Evolutionary conservation across 306 rosid species (phyloP).

Genomic region (Cicer bijugum): DNA sequence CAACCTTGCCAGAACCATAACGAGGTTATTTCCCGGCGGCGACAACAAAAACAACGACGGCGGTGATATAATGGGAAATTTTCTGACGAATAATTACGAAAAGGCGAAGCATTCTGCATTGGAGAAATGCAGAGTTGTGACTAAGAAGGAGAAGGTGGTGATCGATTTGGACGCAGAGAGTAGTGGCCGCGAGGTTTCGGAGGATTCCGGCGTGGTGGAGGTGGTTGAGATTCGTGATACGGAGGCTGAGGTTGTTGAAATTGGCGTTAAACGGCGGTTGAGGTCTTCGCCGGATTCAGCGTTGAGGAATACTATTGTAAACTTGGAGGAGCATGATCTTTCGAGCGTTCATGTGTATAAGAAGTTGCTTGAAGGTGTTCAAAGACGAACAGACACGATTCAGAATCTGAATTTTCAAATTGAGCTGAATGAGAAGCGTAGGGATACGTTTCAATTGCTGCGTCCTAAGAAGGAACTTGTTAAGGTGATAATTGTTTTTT

Average conservation of each 20-base stretch:
- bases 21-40: constrained; percentile 13
- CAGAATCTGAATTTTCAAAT: constrained; percentile 57
- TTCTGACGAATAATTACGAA: constrained; percentile 11
- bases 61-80: constrained; percentile 50
- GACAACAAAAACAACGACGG: not conserved
- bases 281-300: constrained; percentile 55
- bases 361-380: constrained; percentile 62
- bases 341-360: constrained; percentile 56
- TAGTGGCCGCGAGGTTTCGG: constrained; percentile 45
- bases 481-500: constrained; percentile 54
- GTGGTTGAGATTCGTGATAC: constrained; percentile 48
- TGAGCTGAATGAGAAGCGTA: constrained; percentile 56
- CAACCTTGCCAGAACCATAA: constrained; percentile 31
- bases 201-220: constrained; percentile 63
- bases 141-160: constrained; percentile 55
- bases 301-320: constrained; percentile 45
- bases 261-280: constrained; percentile 46
- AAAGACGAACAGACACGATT: constrained; percentile 44
- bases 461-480: constrained; percentile 56
- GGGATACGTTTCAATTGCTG: constrained; percentile 44
- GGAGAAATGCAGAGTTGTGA: constrained; percentile 37
- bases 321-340: constrained; percentile 49
- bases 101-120: constrained; percentile 52
- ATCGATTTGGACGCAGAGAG: constrained; percentile 61
- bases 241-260: constrained; percentile 36